Conservation (phyloP, 441 rosid genomes). For the Erysimum cheiri region DNA sequence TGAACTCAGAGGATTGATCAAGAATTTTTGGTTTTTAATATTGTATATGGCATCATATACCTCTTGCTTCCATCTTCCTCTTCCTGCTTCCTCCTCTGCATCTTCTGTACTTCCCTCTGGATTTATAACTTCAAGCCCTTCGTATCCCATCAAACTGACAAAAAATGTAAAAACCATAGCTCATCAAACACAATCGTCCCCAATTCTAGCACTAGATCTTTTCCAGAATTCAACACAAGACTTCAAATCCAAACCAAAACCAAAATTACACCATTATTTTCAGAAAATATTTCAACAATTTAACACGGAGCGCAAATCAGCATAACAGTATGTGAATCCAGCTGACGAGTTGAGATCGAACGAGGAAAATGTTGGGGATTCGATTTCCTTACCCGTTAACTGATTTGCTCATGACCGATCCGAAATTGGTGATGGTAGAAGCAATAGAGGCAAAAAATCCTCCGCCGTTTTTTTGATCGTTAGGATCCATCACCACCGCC, state of each 20-base stretch:
- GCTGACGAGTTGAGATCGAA: neutral
- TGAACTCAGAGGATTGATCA: neutral
- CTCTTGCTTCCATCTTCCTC: slow-evolving; percentile 96
- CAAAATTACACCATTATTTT: neutral
- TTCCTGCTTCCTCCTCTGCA: slow-evolving; percentile 90
- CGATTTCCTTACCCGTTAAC: slow-evolving; percentile 67
- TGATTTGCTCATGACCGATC: slow-evolving; percentile 80
- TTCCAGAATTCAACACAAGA: neutral
- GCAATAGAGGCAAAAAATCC: slow-evolving; percentile 77
- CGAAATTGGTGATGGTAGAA: slow-evolving; percentile 66
- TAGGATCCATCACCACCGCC: slow-evolving; percentile 55
- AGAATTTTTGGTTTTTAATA: no score
- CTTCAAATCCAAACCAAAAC: neutral
- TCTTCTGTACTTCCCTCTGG: slow-evolving; percentile 96
- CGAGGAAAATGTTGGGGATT: neutral
- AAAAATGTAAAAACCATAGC: slow-evolving; percentile 17
- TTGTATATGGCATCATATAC: slow-evolving; percentile 40
- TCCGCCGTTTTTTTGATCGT: slow-evolving; percentile 62
- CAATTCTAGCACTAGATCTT: neutral
- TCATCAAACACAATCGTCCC: neutral
- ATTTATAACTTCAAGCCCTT: slow-evolving; percentile 88
- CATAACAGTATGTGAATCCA: neutral
- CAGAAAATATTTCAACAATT: neutral
- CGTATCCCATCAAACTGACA: slow-evolving; percentile 74
- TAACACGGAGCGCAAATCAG: neutral